These are phyloP conservation scores for Cercophora sp. DNA, from an alignment of 495 filamentous ascomycete species.

Conservation along the genomic window DNA sequence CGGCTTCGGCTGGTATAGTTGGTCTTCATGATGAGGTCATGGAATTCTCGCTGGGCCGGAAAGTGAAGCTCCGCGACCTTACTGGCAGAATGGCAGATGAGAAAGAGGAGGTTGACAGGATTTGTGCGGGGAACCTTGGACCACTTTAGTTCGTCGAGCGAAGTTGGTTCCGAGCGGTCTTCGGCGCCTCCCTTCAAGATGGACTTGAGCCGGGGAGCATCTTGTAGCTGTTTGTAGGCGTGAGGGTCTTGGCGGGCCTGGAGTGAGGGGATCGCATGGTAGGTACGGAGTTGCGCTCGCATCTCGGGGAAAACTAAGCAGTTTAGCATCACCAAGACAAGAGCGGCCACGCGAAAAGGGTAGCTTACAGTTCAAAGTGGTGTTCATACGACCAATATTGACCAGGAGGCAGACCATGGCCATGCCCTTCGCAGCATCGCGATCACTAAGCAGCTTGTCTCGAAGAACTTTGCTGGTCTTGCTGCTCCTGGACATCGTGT, in stretches of 20 bases:
- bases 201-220: conserved; percentile 92
- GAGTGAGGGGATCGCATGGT: conserved; percentile 94
- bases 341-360: background rate
- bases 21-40: conserved; percentile 89
- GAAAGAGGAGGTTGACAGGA: conserved; percentile 94
- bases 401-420: conserved; percentile 98
- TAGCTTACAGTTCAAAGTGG: conserved; percentile 85
- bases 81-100: conserved; percentile 83
- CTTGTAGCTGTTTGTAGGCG: conserved; percentile 96
- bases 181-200: conserved; percentile 97
- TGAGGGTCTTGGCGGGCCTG: conserved; percentile 93
- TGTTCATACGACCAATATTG: conserved; percentile 98
- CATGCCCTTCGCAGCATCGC: conserved; percentile 90
- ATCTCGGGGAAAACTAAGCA: conserved; percentile 93
- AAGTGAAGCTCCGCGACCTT: conserved; percentile 94
- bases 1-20: conserved; percentile 78
- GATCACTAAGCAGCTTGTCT: conserved; percentile 92
- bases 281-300: conserved; percentile 95
- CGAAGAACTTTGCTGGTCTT: conserved; percentile 98
- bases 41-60: conserved; percentile 80
- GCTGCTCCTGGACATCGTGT: conserved; percentile 97
- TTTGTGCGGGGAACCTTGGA: conserved; percentile 76
- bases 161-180: conserved; percentile 80
- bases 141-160: conserved; percentile 75
- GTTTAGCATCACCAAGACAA: background rate